Conservation (phyloP, 2,329 filamentous ascomycete genomes). For the Magnaporthiopsis poae region DNA sequence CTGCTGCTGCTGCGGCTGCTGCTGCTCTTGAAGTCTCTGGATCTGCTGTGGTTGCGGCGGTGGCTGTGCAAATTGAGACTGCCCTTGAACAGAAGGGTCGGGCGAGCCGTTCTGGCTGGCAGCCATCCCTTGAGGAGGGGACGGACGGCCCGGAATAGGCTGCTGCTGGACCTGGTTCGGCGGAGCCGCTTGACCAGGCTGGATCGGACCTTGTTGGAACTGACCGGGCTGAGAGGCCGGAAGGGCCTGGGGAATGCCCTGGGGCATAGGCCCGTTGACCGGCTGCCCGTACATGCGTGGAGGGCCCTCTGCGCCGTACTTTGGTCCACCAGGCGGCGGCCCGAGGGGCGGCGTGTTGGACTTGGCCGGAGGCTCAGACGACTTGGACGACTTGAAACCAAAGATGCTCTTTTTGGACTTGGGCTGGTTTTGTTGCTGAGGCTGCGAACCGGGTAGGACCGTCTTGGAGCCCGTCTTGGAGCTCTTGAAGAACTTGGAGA, state of each 20-base stretch:
- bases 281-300: slow-evolving; percentile 7
- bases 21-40: slow-evolving; percentile 3
- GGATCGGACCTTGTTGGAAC: slow-evolving; percentile 12
- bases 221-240: not conserved
- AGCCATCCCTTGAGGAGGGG: not conserved
- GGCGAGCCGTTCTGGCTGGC: not conserved
- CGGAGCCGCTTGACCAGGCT: slow-evolving; percentile 4
- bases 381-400: slow-evolving; percentile 17
- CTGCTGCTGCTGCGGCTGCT: not conserved
- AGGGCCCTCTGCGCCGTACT: slow-evolving; percentile 11
- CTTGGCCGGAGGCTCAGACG: slow-evolving; percentile 12
- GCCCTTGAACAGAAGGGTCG: not conserved
- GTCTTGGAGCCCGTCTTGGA: not conserved
- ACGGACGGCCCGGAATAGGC: not conserved
- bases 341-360: slow-evolving; percentile 6
- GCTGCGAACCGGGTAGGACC: slow-evolving; percentile 7
- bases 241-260: not conserved
- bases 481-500: slow-evolving; percentile 14
- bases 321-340: slow-evolving; percentile 18
- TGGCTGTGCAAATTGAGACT: not conserved
- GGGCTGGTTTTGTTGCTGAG: slow-evolving; percentile 15
- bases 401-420: slow-evolving; percentile 18
- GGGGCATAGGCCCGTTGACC: not conserved
- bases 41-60: not conserved
- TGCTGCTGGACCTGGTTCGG: not conserved